Evolutionary conservation across 495 filamentous ascomycete genomes (phyloP), one percentile per base, ranked within the genome.

Genomic region (Amorphotheca resinae): DNA sequence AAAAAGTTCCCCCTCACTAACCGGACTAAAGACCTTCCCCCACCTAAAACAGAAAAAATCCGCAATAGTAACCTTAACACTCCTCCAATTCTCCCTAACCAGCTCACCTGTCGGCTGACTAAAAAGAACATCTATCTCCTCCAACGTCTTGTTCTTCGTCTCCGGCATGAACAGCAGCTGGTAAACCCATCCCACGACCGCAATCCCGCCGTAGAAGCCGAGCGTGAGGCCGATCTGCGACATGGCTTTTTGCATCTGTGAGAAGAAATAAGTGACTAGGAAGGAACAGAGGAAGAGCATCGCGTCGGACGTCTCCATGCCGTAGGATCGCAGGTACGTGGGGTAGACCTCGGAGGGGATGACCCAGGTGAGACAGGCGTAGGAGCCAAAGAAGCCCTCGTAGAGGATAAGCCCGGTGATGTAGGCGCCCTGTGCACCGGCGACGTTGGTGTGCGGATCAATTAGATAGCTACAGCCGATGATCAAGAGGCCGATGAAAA

Each of bases 261-360:
- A 62, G 64, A 78, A 80, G 61, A 75, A 76, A 58, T 77, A 79
- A 12, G 74, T 78, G 17, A 77, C 73, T 49, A 77, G 72, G 59
- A 77, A 77, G 33, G 70, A 73, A 54, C 64, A 71, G 40, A 76
- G 61, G 65, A 76, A 77, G 21, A 76, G 59, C 41, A 65, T 69
- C 4, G 66, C 71, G 43, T 73, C 69, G 8, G 67, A 65, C 16
- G 65, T 69, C 28, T 70, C 72, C 73, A 78, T 77, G 15, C 74
- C 74, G 59, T 76, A 76, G 16, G 55, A 60, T 38, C 73, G 73
- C 2, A 77, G 68, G 52, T 78, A 75, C 0, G 72, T 76, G 0
- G 73, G 73, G 61, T 74, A 77, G 26, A 74, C 71, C 51, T 78
- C 72, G 0, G 70, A 59, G 14, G 74, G 72, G 11, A 77, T 61